A percentile compares a stretch with the other conserved stretches of the same genome.
Conservation (phyloP, 129 eudicot species). For the Ambrosia artemisiifolia region DNA sequence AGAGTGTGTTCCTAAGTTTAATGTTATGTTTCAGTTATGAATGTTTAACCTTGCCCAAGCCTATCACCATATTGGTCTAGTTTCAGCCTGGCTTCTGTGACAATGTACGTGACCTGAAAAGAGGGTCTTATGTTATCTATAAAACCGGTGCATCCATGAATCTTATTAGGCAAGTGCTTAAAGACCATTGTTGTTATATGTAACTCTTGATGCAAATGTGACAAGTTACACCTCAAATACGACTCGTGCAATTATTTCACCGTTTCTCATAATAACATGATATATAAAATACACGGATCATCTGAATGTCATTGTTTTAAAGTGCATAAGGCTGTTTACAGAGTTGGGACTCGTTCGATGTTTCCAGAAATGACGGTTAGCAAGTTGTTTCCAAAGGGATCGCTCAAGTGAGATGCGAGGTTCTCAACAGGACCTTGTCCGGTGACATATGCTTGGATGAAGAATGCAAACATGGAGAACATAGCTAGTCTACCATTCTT, state of each 20-base stretch:
- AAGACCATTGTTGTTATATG: no score
- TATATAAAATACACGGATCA: neutral
- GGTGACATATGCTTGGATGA: slow-evolving; percentile 86
- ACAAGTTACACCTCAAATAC: neutral
- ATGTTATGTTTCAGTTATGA: no score
- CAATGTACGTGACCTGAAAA: no score
- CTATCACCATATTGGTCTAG: no score
- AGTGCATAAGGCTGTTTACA: slow-evolving; percentile 28
- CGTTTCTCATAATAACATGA: neutral
- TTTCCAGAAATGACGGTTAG: slow-evolving; percentile 73
- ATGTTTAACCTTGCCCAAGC: no score
- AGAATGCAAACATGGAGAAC: slow-evolving; percentile 93
- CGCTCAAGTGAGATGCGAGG: slow-evolving; percentile 77
- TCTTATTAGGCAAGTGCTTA: no score
- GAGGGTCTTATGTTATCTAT: no score
- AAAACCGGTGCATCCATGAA: no score
- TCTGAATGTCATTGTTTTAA: slow-evolving; percentile 6
- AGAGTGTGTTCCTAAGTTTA: no score
- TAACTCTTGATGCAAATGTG: neutral
- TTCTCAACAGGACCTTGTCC: slow-evolving; percentile 93
- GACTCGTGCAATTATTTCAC: neutral
- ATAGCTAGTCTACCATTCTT: slow-evolving; percentile 93
- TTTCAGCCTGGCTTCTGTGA: no score
- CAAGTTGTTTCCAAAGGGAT: slow-evolving; percentile 93
- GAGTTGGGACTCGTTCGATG: slow-evolving; percentile 76